These are phyloP conservation scores for Cutaneotrichosporon sp. DNA, from an alignment of 1,284 basidiomycete genomes.

Conservation along the genomic window DNA sequence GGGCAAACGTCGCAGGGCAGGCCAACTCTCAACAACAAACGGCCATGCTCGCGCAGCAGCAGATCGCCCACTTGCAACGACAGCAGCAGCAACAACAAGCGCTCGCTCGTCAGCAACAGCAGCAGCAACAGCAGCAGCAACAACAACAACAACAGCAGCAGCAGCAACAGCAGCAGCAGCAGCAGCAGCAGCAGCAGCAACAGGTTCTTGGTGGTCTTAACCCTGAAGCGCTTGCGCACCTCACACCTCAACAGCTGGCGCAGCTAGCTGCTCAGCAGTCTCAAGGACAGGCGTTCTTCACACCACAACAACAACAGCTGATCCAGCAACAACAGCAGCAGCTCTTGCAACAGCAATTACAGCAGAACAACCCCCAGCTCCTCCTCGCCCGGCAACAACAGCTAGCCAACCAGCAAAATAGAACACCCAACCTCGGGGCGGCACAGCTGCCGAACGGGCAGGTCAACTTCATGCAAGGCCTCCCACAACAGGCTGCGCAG, in stretches of 20 bases:
- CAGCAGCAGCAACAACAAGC: constrained; percentile 10
- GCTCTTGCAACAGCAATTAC: constrained; percentile 10
- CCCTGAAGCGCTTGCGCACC: constrained; percentile 10
- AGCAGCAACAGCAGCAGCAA: constrained; percentile 8
- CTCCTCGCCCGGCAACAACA: constrained; percentile 17
- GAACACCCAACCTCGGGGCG: background rate
- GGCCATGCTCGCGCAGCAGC: constrained; percentile 23
- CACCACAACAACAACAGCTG: constrained; percentile 14
- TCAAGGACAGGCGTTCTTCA: constrained; percentile 13
- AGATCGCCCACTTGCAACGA: constrained; percentile 19
- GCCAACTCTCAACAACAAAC: constrained; percentile 14
- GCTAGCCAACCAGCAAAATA: background rate
- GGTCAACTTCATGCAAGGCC: constrained; percentile 1
- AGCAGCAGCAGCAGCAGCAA: constrained; percentile 10
- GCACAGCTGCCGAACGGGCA: constrained; percentile 11
- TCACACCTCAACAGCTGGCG: constrained; percentile 19
- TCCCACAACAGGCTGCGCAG: constrained; percentile 5
- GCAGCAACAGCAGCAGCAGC: constrained; percentile 18
- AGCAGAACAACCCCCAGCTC: constrained; percentile 4
- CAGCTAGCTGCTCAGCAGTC: constrained; percentile 20
- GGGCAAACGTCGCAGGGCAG: constrained; percentile 7
- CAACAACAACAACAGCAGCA: constrained; percentile 2
- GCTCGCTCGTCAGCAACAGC: constrained; percentile 16
- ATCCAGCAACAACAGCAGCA: constrained; percentile 6
- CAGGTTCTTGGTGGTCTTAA: constrained; percentile 7